Conservation (phyloP, 306 rosid species). For the Argentina anserina region DNA sequence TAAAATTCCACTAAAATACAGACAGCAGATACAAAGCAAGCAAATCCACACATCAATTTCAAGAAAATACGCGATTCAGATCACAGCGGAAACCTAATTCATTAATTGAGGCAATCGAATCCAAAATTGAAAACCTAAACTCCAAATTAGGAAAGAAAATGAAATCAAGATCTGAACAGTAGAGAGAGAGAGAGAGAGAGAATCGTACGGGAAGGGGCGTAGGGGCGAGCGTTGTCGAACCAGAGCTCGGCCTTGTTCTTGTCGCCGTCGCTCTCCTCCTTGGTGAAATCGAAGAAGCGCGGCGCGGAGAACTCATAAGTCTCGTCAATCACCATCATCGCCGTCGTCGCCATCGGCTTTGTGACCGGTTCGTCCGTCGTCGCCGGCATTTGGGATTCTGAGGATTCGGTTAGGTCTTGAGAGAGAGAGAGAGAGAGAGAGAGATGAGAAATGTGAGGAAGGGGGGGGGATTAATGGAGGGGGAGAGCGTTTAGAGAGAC, state of each 20-base stretch:
- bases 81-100: no score
- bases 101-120: no score
- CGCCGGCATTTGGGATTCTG: constrained; percentile 21
- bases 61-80: not conserved
- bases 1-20: not conserved
- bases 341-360: no score
- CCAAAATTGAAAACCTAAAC: not conserved
- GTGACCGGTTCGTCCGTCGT: constrained; percentile 40
- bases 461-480: not conserved
- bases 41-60: not conserved
- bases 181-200: no score
- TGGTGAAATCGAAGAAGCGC: constrained; percentile 64
- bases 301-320: constrained; percentile 89
- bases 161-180: not conserved
- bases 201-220: constrained; percentile 91
- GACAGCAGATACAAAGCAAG: not conserved
- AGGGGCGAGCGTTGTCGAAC: constrained; percentile 71
- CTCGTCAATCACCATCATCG: constrained; percentile 53
- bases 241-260: constrained; percentile 65
- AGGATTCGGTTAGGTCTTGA: not conserved
- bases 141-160: not conserved
- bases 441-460: not conserved
- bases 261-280: constrained; percentile 57
- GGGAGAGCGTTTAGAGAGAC: constrained; percentile 10
- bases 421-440: not conserved